Conservation (phyloP, 1,284 basidiomycete species). For the Trametes pubescens region DNA sequence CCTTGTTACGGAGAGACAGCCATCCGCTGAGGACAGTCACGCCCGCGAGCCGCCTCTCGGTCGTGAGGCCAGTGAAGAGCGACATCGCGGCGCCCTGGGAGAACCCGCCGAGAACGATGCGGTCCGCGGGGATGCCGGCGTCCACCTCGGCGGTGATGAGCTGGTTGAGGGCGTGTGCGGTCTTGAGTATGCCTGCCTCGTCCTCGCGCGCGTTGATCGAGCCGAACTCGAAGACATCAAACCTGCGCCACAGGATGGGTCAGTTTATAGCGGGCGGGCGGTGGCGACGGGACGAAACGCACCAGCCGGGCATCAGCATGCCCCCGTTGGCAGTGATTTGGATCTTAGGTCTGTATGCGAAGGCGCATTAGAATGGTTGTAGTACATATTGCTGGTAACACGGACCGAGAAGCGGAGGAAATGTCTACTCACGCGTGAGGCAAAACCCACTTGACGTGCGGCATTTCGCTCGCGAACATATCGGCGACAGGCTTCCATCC, state of each 20-base stretch:
- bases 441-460: constrained; percentile 85
- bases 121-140: constrained; percentile 69
- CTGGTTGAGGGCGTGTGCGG: constrained; percentile 67
- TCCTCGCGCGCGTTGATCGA: constrained; percentile 68
- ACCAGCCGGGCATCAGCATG: constrained; percentile 79
- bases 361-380: constrained; percentile 10
- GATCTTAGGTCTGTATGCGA: constrained; percentile 55
- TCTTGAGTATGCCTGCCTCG: constrained; percentile 76
- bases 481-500: constrained; percentile 85
- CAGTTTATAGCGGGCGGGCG: background rate
- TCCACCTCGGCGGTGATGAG: constrained; percentile 82
- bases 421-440: constrained; percentile 72
- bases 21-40: constrained; percentile 80
- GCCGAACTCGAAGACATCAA: constrained; percentile 78
- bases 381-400: background rate
- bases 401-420: constrained; percentile 16
- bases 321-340: constrained; percentile 75
- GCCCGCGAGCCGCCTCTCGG: constrained; percentile 75
- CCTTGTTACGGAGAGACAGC: constrained; percentile 71
- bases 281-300: constrained; percentile 30
- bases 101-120: constrained; percentile 87
- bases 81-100: constrained; percentile 88
- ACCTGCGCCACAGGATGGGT: constrained; percentile 54
- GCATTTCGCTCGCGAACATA: constrained; percentile 61
- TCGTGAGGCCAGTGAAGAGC: constrained; percentile 75